phyloP scores from a whole-genome alignment of 1,139 yeast genomes.

The Protomyces gravidus region DNA sequence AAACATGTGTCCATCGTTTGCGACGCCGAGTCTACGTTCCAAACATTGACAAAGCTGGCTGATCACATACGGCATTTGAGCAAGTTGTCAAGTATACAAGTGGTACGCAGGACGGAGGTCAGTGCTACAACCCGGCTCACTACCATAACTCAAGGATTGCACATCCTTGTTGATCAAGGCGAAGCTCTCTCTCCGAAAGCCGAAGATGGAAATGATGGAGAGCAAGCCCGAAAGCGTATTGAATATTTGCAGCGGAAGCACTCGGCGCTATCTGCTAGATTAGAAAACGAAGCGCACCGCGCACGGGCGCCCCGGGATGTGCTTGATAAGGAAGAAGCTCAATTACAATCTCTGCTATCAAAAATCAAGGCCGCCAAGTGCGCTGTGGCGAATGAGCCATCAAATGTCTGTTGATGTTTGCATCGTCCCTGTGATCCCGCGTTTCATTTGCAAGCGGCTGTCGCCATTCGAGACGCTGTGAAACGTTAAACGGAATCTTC shows the following conservation, averaged over 20 bases:
- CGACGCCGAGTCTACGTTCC: no score
- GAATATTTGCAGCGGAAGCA: background rate
- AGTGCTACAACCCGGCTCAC: background rate
- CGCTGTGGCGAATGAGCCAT: no score
- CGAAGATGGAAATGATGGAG: background rate
- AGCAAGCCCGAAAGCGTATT: background rate
- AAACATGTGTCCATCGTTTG: background rate
- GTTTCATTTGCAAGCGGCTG: no score
- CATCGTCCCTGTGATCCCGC: no score
- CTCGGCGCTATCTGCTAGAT: background rate
- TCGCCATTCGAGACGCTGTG: no score
- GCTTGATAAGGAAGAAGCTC: background rate
- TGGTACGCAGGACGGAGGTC: background rate
- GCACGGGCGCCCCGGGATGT: background rate
- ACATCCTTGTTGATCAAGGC: background rate
- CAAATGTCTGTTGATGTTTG: no score
- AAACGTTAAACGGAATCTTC: no score
- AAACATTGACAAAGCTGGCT: no score
- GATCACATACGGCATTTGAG: background rate
- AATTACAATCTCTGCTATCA: no score
- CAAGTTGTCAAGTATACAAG: background rate
- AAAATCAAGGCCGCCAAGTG: no score
- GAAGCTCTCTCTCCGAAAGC: background rate
- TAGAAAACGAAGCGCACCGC: background rate
- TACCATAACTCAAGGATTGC: background rate